Percentiles rank a stretch among this genome's conserved stretches.
Evolutionary conservation across 83 land plant species (phyloP).

Genomic region (Picea abies): DNA sequence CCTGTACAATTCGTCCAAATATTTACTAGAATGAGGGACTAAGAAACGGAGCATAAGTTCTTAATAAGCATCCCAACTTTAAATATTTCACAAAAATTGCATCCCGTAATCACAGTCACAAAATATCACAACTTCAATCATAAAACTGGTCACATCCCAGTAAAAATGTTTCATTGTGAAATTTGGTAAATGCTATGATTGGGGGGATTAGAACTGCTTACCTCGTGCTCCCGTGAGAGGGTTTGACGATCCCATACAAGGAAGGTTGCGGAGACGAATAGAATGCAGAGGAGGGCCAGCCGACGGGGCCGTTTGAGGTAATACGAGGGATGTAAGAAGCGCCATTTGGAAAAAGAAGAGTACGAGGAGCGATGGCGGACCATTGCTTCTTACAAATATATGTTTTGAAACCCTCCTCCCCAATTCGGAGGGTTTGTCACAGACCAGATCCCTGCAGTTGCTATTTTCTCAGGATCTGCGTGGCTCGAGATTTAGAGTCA

Average conservation of each 20-base stretch:
- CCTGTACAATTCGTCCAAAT: not conserved
- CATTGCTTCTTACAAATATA: slow-evolving; percentile 1
- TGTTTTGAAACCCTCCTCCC: not conserved
- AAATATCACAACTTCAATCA: too few relatives aligned
- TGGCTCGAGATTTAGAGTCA: too few relatives aligned
- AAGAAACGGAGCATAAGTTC: not conserved
- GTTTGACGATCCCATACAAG: slow-evolving; percentile 86
- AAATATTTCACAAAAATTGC: not conserved
- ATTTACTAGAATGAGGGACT: not conserved
- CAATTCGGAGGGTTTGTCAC: not conserved
- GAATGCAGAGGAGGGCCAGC: slow-evolving; percentile 54
- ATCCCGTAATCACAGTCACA: too few relatives aligned
- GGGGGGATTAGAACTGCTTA: slow-evolving; percentile 6
- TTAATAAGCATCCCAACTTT: not conserved
- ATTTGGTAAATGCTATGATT: not conserved
- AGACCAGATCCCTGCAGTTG: too few relatives aligned
- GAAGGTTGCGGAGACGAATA: slow-evolving; percentile 58
- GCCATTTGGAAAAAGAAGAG: slow-evolving; percentile 34
- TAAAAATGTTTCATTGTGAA: not conserved
- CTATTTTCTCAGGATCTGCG: not conserved
- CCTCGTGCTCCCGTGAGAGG: slow-evolving; percentile 72
- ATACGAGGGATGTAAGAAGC: slow-evolving; percentile 62
- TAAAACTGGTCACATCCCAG: too few relatives aligned
- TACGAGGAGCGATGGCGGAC: slow-evolving; percentile 36
- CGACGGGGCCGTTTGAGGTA: slow-evolving; percentile 82